phyloP scores from a whole-genome alignment of 345 rosid species.

The Dipteronia sinensis region DNA sequence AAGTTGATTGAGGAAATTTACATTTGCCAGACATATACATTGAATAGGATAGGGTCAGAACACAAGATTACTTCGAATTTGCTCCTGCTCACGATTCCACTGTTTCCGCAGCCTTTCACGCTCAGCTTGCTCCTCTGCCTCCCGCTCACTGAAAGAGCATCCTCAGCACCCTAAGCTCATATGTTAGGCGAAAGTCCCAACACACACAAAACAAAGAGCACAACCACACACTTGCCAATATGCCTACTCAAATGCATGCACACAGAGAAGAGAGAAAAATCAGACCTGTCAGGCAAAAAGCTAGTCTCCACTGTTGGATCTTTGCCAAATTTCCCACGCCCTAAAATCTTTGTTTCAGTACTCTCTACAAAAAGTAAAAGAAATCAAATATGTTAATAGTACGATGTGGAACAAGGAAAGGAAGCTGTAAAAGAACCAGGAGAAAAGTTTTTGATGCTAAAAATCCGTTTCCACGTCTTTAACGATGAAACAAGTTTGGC shows the following conservation, averaged over 20 bases:
- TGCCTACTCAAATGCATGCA: neutral
- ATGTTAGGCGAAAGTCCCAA: constrained; percentile 42
- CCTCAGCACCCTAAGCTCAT: constrained; percentile 74
- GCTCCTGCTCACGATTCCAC: constrained; percentile 90
- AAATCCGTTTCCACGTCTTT: neutral
- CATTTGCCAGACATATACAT: neutral
- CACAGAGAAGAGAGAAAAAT: constrained; percentile 21
- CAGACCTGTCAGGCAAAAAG: constrained; percentile 95
- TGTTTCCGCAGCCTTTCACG: constrained; percentile 92
- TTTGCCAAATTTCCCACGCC: constrained; percentile 74
- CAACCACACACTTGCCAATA: constrained; percentile 14
- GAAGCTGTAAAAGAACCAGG: neutral
- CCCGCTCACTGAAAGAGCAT: constrained; percentile 95
- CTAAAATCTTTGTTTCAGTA: constrained; percentile 42
- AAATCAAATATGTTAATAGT: neutral
- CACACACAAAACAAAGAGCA: neutral
- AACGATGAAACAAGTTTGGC: neutral
- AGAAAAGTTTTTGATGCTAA: neutral
- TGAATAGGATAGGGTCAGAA: constrained; percentile 2
- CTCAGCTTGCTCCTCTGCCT: constrained; percentile 99
- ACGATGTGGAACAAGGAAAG: neutral
- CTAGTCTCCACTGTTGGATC: constrained; percentile 98
- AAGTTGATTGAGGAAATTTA: constrained; percentile 14
- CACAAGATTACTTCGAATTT: constrained; percentile 64
- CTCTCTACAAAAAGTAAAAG: constrained; percentile 31